Percentiles rank a stretch among this genome's conserved stretches.
phyloP scores from a whole-genome alignment of 2,329 filamentous ascomycete genomes.

The Sordariomycetes sp. region DNA sequence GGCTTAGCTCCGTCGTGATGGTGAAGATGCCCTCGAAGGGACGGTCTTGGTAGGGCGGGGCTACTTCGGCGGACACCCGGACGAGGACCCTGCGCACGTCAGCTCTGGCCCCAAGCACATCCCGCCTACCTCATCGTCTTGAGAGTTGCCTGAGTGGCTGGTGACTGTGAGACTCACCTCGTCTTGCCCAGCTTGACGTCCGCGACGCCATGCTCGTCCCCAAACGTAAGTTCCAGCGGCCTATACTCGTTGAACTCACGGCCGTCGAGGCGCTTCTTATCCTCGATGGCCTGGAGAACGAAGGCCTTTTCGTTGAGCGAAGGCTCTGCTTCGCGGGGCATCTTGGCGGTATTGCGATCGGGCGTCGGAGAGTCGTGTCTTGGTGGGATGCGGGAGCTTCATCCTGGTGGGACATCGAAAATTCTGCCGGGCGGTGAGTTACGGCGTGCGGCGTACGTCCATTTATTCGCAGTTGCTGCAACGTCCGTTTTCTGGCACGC shows the following conservation, averaged over 20 bases:
- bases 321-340: conserved; percentile 88
- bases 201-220: conserved; percentile 80
- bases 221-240: conserved; percentile 64
- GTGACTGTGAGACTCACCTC: no score
- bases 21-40: conserved; percentile 94
- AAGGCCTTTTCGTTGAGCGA: conserved; percentile 84
- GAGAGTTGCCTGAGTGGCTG: no score
- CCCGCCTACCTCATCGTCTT: neutral
- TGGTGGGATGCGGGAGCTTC: neutral
- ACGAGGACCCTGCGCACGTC: conserved; percentile 58
- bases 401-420: conserved; percentile 9
- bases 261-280: conserved; percentile 74
- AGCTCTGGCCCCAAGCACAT: neutral
- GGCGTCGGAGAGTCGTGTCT: conserved; percentile 10
- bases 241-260: conserved; percentile 72
- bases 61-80: conserved; percentile 78
- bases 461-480: neutral
- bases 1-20: conserved; percentile 80
- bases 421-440: conserved; percentile 38
- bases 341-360: conserved; percentile 23
- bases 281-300: conserved; percentile 66
- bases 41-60: conserved; percentile 71
- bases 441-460: neutral
- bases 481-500: neutral
- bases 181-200: conserved; percentile 86